These are phyloP conservation scores for Galerina sulciceps DNA, from an alignment of 768 basidiomycete species.

Conservation along the genomic window DNA sequence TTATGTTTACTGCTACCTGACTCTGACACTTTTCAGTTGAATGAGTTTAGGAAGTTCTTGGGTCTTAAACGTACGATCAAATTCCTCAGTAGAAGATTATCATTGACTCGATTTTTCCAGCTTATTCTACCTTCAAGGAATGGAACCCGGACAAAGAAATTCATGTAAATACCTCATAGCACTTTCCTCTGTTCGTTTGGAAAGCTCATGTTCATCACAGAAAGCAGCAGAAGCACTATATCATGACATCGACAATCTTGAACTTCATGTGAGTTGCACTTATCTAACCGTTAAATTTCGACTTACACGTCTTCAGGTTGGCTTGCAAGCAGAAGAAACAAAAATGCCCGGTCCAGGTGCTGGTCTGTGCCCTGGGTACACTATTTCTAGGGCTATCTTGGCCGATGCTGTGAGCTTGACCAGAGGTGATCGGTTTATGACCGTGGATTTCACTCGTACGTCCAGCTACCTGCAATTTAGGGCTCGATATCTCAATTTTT, in stretches of 20 bases:
- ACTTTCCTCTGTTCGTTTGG: not conserved
- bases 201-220: constrained; percentile 34
- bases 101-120: constrained; percentile 33
- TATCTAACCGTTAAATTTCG: not conserved
- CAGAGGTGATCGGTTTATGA: constrained; percentile 81
- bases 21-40: constrained; percentile 43
- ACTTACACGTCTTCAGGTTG: constrained; percentile 44
- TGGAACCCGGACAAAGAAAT: constrained; percentile 72
- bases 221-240: constrained; percentile 69
- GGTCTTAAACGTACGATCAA: constrained; percentile 62
- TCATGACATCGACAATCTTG: constrained; percentile 75
- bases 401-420: constrained; percentile 77
- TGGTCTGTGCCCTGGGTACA: constrained; percentile 82
- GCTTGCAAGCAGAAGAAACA: constrained; percentile 73
- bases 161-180: constrained; percentile 39
- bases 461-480: constrained; percentile 2
- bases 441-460: constrained; percentile 77
- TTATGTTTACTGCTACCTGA: not conserved
- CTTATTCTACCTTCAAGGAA: constrained; percentile 65
- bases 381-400: constrained; percentile 84
- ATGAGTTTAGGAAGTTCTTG: constrained; percentile 75
- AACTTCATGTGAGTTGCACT: constrained; percentile 62
- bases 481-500: not conserved
- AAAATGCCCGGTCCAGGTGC: constrained; percentile 69
- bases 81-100: not conserved